Evolutionary conservation across 306 rosid genomes (phyloP).

Genomic region (Potentilla sterilis): DNA sequence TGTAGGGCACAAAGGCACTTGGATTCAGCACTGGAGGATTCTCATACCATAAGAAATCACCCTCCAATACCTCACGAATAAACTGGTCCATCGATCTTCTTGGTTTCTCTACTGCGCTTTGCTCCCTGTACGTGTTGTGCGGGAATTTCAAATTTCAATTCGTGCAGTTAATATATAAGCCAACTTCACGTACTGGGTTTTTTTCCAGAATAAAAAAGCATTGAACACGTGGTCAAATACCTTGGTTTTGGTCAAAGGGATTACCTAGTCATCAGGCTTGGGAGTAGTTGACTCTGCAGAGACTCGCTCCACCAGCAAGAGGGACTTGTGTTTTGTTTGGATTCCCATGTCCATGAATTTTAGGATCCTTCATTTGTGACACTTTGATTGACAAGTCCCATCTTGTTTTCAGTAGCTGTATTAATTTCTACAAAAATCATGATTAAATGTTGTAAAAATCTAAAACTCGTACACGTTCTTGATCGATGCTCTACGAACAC

Average conservation of each 20-base stretch:
- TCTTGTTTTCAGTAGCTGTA: no score
- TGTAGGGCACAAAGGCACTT: slow-evolving; percentile 50
- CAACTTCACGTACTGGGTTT: not conserved
- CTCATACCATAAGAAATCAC: slow-evolving; percentile 42
- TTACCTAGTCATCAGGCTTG: not conserved
- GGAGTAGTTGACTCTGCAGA: not conserved
- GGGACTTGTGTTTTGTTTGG: no score
- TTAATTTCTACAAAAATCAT: no score
- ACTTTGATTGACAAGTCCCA: no score
- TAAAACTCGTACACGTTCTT: no score
- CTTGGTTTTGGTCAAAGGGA: not conserved
- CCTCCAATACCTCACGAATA: slow-evolving; percentile 37
- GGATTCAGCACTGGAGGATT: slow-evolving; percentile 11
- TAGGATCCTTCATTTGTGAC: no score
- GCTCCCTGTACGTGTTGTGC: not conserved
- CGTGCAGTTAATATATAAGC: not conserved
- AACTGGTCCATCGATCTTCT: slow-evolving; percentile 27
- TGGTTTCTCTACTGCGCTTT: not conserved
- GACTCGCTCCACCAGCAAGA: no score
- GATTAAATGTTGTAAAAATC: no score
- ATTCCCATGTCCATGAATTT: no score
- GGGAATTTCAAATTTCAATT: slow-evolving; percentile 15
- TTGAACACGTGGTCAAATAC: slow-evolving; percentile 33
- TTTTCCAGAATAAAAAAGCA: not conserved
- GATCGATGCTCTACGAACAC: no score